Evolutionary conservation across 1,284 basidiomycete genomes (phyloP).

Genomic region (Peniophora sp.): DNA sequence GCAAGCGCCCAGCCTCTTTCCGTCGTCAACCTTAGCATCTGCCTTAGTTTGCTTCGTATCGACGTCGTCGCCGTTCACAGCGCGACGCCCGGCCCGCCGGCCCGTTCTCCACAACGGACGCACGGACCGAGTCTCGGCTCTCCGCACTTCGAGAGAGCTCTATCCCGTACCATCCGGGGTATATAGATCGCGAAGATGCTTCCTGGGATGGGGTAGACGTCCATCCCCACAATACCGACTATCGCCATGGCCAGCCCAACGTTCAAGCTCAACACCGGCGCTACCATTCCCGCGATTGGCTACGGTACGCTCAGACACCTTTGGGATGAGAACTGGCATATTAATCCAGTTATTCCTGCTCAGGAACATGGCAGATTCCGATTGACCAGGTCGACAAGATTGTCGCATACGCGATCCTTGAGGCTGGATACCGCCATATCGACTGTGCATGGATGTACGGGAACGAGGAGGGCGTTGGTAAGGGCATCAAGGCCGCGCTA

Average conservation of each 20-base stretch:
- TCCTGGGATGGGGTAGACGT: not conserved
- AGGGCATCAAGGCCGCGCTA: slow-evolving; percentile 63
- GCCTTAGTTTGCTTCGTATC: too few relatives aligned
- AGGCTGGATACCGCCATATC: slow-evolving; percentile 70
- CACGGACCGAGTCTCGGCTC: not conserved
- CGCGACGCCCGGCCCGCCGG: not conserved
- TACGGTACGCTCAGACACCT: slow-evolving; percentile 43
- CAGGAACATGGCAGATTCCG: slow-evolving; percentile 72
- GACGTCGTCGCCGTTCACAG: too few relatives aligned
- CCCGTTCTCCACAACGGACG: not conserved
- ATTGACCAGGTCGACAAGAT: slow-evolving; percentile 59
- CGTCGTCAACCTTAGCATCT: too few relatives aligned
- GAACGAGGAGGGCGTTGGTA: slow-evolving; percentile 81
- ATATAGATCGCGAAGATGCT: not conserved
- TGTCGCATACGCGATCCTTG: slow-evolving; percentile 67
- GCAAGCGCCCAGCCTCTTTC: too few relatives aligned
- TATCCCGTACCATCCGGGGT: not conserved
- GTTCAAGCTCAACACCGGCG: slow-evolving; percentile 63
- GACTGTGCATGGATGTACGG: slow-evolving; percentile 60
- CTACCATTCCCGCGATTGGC: slow-evolving; percentile 61
- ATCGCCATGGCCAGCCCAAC: slow-evolving; percentile 10
- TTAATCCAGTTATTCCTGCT: not conserved
- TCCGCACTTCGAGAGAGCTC: not conserved
- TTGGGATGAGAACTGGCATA: not conserved
- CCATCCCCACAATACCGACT: slow-evolving; percentile 2